Conservation (phyloP, 352 stramenopile genomes). For the Aphanomyces astaci region DNA sequence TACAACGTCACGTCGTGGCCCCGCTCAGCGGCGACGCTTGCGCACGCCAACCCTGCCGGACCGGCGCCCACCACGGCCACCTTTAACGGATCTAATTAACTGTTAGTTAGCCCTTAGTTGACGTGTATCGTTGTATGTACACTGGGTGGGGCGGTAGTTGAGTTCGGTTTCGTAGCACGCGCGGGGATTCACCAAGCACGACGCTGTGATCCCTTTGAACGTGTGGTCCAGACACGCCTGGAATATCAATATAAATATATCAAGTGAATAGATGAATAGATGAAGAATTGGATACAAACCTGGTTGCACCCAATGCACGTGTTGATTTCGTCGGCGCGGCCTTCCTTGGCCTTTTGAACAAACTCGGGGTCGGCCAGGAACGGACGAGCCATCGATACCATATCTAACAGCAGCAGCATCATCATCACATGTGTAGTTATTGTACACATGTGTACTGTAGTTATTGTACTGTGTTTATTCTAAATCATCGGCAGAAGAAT, state of each 20-base stretch:
- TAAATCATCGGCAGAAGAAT: too few relatives aligned
- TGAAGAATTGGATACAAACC: neutral
- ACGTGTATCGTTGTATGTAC: neutral
- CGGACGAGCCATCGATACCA: slow-evolving; percentile 84
- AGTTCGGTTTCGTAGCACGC: slow-evolving; percentile 93
- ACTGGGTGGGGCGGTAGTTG: slow-evolving; percentile 47
- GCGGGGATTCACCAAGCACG: slow-evolving; percentile 94
- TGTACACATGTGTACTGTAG: too few relatives aligned
- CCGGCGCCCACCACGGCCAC: slow-evolving; percentile 91
- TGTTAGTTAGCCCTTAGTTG: neutral
- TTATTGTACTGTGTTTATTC: too few relatives aligned
- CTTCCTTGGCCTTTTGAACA: slow-evolving; percentile 87
- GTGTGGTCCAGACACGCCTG: slow-evolving; percentile 96
- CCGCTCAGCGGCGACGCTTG: slow-evolving; percentile 75
- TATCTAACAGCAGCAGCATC: too few relatives aligned
- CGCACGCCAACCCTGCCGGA: slow-evolving; percentile 90
- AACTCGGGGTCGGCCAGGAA: slow-evolving; percentile 95
- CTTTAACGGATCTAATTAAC: slow-evolving; percentile 20
- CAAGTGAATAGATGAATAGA: neutral
- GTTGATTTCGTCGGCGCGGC: slow-evolving; percentile 91
- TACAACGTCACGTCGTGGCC: slow-evolving; percentile 93
- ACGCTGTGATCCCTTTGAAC: slow-evolving; percentile 91
- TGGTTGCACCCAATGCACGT: slow-evolving; percentile 97
- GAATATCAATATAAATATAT: slow-evolving; percentile 54
- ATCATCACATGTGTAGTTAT: too few relatives aligned